phyloP scores from a whole-genome alignment of 208 protist genomes.

The Leishmania turanica region DNA sequence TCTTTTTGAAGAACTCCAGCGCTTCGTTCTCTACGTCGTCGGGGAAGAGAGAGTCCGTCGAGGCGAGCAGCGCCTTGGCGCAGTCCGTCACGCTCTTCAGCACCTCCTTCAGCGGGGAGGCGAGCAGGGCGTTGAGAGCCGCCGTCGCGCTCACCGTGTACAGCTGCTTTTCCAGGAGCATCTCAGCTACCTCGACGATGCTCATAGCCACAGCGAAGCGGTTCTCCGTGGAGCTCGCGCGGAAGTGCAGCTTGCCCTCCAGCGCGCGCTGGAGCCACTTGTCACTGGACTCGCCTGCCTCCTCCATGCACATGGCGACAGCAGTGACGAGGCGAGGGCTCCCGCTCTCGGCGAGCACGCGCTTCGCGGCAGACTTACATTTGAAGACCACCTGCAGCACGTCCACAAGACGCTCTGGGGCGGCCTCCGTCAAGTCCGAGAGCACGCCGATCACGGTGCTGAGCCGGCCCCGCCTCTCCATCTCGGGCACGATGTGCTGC shows the following conservation, averaged over 20 bases:
- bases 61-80: slow-evolving; percentile 67
- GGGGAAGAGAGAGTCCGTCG: slow-evolving; percentile 80
- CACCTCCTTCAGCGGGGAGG: slow-evolving; percentile 80
- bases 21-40: slow-evolving; percentile 86
- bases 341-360: slow-evolving; percentile 64
- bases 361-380: slow-evolving; percentile 66
- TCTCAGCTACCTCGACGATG: slow-evolving; percentile 87
- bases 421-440: slow-evolving; percentile 77
- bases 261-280: slow-evolving; percentile 85
- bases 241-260: slow-evolving; percentile 82
- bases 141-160: slow-evolving; percentile 84
- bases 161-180: slow-evolving; percentile 76
- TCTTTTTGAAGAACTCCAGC: slow-evolving; percentile 82
- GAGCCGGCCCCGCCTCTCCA: slow-evolving; percentile 62
- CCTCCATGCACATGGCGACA: slow-evolving; percentile 90
- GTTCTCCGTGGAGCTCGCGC: slow-evolving; percentile 82
- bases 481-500: slow-evolving; percentile 65
- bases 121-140: slow-evolving; percentile 76
- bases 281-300: slow-evolving; percentile 73
- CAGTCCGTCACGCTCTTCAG: slow-evolving; percentile 76
- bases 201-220: slow-evolving; percentile 86
- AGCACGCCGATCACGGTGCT: slow-evolving; percentile 74
- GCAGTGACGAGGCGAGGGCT: slow-evolving; percentile 85
- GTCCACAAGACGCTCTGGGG: slow-evolving; percentile 61
- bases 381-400: slow-evolving; percentile 77